These are phyloP conservation scores for Eucalyptus urophylla DNA, from an alignment of 345 rosid species.

Conservation along the genomic window DNA sequence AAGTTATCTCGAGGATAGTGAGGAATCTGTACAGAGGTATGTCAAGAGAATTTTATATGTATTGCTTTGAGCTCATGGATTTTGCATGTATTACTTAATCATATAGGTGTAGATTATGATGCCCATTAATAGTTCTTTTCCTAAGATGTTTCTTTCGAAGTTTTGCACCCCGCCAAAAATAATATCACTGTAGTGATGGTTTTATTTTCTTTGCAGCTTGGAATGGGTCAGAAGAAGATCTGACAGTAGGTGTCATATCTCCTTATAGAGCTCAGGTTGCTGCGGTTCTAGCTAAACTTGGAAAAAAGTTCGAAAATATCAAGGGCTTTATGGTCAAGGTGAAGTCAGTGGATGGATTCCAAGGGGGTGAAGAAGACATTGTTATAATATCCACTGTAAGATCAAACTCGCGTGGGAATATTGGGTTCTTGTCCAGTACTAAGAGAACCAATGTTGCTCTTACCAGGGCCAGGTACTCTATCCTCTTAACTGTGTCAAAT, in stretches of 20 bases:
- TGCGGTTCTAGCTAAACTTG: conserved; percentile 16
- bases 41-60: neutral
- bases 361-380: conserved; percentile 29
- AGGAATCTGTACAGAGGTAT: neutral
- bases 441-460: conserved; percentile 26
- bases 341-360: conserved; percentile 25
- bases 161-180: neutral
- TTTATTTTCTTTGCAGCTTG: conserved; percentile 4
- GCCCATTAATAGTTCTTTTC: neutral
- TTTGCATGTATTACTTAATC: neutral
- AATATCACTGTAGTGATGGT: neutral
- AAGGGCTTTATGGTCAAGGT: conserved; percentile 14
- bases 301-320: neutral
- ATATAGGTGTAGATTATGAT: neutral
- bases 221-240: conserved; percentile 1
- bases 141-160: neutral
- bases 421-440: conserved; percentile 13
- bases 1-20: neutral
- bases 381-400: conserved; percentile 29
- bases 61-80: no score
- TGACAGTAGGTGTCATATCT: conserved; percentile 25
- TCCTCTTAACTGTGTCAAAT: neutral
- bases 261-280: conserved; percentile 26
- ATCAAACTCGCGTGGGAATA: conserved; percentile 2
- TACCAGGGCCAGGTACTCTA: conserved; percentile 27